Evolutionary conservation across 2,329 filamentous ascomycete species (phyloP).

Genomic region (Epichloe elymi): DNA sequence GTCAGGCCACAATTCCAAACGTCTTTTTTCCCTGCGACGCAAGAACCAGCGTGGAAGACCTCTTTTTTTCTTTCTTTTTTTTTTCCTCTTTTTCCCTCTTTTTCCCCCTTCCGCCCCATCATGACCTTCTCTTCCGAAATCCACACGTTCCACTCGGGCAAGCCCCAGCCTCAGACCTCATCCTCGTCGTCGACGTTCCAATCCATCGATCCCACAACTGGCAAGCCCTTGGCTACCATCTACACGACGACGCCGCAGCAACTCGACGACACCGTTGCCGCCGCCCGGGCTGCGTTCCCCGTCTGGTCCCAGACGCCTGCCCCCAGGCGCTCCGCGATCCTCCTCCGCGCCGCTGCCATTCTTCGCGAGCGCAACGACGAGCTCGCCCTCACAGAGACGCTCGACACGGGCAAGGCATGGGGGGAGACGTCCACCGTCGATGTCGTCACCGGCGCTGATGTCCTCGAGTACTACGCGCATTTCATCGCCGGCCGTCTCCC

Average conservation of each 20-base stretch:
- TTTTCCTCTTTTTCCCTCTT: too few species aligned
- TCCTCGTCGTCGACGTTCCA: slow-evolving; percentile 51
- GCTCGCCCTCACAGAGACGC: slow-evolving; percentile 66
- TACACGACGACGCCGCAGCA: slow-evolving; percentile 53
- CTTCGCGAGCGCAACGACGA: slow-evolving; percentile 67
- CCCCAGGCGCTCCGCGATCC: slow-evolving; percentile 62
- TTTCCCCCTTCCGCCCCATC: not conserved
- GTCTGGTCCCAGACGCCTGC: slow-evolving; percentile 65
- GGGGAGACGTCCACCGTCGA: slow-evolving; percentile 83
- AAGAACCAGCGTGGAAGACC: too few species aligned
- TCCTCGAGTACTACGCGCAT: slow-evolving; percentile 77
- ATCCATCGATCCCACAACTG: slow-evolving; percentile 62
- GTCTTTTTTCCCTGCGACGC: too few species aligned
- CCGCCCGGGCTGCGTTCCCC: slow-evolving; percentile 59
- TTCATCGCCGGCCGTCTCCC: slow-evolving; percentile 68
- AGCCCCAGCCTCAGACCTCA: slow-evolving; percentile 43
- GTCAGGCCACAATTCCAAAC: too few species aligned
- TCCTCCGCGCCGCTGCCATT: slow-evolving; percentile 62
- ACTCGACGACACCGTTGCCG: slow-evolving; percentile 58
- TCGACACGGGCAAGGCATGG: slow-evolving; percentile 77
- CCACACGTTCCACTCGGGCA: slow-evolving; percentile 66
- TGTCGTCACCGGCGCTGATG: slow-evolving; percentile 69
- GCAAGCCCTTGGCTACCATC: slow-evolving; percentile 55
- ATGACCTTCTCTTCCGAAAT: slow-evolving; percentile 26
- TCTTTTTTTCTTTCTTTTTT: too few species aligned